Conservation (phyloP, 2,329 filamentous ascomycete genomes). For the Colletotrichum lupini region DNA sequence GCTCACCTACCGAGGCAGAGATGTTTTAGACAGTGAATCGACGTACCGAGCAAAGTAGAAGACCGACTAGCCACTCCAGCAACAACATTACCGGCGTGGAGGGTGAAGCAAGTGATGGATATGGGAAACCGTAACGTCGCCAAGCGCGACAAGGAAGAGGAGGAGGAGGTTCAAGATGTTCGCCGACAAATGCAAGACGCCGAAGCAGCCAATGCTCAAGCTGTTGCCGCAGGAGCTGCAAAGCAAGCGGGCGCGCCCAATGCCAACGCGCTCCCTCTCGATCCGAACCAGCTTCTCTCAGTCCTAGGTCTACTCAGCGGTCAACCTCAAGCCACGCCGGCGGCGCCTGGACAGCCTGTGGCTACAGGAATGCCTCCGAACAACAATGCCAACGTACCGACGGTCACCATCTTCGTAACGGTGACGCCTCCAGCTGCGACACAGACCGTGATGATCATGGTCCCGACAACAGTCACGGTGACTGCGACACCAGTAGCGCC, state of each 20-base stretch:
- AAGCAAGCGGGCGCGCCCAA: background rate
- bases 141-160: background rate
- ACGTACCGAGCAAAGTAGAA: background rate
- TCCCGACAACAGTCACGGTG: conserved; percentile 23
- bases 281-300: conserved; percentile 26
- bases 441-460: conserved; percentile 26
- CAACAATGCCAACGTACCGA: conserved; percentile 30
- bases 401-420: conserved; percentile 29
- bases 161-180: background rate
- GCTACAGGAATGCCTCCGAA: conserved; percentile 13
- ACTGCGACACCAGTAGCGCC: conserved; percentile 16
- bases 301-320: background rate
- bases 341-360: background rate
- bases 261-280: conserved; percentile 17
- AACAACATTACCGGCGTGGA: background rate
- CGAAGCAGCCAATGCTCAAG: conserved; percentile 3
- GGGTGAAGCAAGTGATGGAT: background rate
- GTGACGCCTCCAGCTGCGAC: conserved; percentile 12
- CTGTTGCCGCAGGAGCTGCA: conserved; percentile 3
- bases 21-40: background rate
- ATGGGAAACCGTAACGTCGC: background rate
- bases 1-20: conserved; percentile 2
- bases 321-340: background rate
- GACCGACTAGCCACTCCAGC: background rate
- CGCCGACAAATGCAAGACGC: background rate